phyloP scores from a whole-genome alignment of 176 grass and related monocot genomes.

The Rhynchospora pubera region DNA sequence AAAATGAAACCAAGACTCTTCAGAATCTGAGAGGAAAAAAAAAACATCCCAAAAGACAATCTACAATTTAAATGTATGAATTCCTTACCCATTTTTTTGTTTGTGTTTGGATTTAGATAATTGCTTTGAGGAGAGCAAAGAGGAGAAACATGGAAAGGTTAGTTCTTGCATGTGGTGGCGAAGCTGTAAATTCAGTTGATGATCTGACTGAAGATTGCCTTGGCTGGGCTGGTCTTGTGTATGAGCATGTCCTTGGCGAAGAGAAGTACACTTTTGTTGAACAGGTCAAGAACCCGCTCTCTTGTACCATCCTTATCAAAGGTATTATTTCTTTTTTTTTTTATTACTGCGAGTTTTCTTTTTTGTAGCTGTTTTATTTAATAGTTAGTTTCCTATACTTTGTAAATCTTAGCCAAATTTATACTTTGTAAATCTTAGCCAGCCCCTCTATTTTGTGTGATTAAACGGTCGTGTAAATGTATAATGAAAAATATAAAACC shows the following conservation, averaged over 20 bases:
- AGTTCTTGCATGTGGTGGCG: slow-evolving; percentile 78
- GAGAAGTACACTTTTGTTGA: slow-evolving; percentile 98
- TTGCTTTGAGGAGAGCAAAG: slow-evolving; percentile 90
- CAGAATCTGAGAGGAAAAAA: no score
- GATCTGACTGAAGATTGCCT: slow-evolving; percentile 81
- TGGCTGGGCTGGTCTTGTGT: slow-evolving; percentile 94
- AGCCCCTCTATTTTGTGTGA: not conserved
- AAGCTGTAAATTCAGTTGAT: slow-evolving; percentile 92
- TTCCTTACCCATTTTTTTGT: no score
- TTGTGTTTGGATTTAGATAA: slow-evolving; percentile 51
- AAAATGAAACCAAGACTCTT: no score
- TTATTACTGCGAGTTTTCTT: not conserved
- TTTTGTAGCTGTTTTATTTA: slow-evolving; percentile 11
- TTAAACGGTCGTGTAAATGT: not conserved
- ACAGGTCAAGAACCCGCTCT: slow-evolving; percentile 83
- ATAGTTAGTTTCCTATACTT: not conserved
- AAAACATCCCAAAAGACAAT: no score
- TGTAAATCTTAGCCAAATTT: not conserved
- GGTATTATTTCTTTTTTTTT: slow-evolving; percentile 35
- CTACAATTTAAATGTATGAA: no score
- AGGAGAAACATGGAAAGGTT: slow-evolving; percentile 98
- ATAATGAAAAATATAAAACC: not conserved
- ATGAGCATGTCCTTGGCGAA: slow-evolving; percentile 94
- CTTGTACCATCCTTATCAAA: slow-evolving; percentile 98
- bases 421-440: not conserved